These are phyloP conservation scores for Diaporthe longicolla DNA, from an alignment of 2,329 filamentous ascomycete genomes.

Conservation along the genomic window DNA sequence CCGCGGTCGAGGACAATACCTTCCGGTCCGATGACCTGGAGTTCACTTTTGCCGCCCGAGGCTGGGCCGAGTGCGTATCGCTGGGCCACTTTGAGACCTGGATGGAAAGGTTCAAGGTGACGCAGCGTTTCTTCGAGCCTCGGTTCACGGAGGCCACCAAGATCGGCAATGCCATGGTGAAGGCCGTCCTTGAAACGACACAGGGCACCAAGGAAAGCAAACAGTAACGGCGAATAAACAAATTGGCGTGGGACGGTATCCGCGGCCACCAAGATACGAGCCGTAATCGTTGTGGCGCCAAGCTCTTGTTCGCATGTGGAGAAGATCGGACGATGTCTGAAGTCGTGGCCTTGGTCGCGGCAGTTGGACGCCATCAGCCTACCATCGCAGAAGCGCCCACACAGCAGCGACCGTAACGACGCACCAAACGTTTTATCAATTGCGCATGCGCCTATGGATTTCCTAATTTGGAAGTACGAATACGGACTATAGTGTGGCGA, in stretches of 20 bases:
- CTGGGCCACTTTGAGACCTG: conserved; percentile 95
- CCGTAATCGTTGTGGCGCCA: conserved; percentile 9
- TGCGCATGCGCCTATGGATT: not conserved
- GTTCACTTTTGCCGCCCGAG: conserved; percentile 96
- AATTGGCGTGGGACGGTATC: not conserved
- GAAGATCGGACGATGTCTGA: conserved; percentile 29
- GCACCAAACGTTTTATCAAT: conserved; percentile 24
- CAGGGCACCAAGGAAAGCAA: not conserved
- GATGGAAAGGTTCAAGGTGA: conserved; percentile 89
- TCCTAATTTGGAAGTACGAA: conserved; percentile 5
- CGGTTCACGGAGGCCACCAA: conserved; percentile 89
- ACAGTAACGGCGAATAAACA: not conserved
- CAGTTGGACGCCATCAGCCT: not conserved
- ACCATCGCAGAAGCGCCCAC: not conserved
- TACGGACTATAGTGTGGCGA: conserved; percentile 41
- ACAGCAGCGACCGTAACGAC: conserved; percentile 2
- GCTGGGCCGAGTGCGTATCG: conserved; percentile 94
- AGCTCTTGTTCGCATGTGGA: not conserved
- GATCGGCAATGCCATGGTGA: conserved; percentile 97
- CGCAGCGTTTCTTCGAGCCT: conserved; percentile 92
- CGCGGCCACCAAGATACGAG: not conserved
- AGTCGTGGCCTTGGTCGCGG: not conserved
- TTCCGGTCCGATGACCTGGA: conserved; percentile 97
- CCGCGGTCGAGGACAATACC: conserved; percentile 88
- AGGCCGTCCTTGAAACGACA: conserved; percentile 89